Evolutionary conservation across 495 filamentous ascomycete genomes (phyloP).

Genomic region (Trichoderma virens): DNA sequence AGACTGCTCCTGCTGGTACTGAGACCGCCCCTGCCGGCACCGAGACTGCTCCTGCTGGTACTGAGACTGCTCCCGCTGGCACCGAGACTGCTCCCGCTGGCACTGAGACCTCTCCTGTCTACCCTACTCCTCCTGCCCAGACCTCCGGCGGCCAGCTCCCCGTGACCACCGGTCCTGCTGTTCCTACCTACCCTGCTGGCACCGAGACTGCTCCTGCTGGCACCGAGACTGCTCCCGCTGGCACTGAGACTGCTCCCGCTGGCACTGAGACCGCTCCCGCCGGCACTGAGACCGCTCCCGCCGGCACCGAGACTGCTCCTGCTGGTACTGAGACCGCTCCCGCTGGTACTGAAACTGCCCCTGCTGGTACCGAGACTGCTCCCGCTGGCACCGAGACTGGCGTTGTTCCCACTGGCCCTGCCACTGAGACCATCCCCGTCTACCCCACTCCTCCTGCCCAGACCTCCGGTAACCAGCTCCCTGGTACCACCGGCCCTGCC

Average conservation of each 20-base stretch:
- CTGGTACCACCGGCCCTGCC: not conserved
- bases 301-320: not conserved
- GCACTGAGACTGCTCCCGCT: not conserved
- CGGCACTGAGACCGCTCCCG: not conserved
- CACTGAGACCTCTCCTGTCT: not conserved
- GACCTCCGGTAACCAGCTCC: not conserved
- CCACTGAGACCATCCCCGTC: too few species aligned
- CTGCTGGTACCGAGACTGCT: not conserved
- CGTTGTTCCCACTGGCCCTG: not conserved
- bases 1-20: not conserved
- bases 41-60: constrained; percentile 17
- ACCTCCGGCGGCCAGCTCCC: constrained; percentile 16
- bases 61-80: not conserved
- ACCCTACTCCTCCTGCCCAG: constrained; percentile 16
- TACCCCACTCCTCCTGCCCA: too few species aligned
- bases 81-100: not conserved
- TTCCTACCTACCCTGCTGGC: constrained; percentile 18
- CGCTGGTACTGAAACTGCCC: constrained; percentile 5
- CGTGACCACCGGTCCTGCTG: constrained; percentile 20
- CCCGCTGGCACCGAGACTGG: not conserved
- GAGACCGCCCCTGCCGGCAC: not conserved
- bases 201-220: not conserved
- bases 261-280: not conserved
- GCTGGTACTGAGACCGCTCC: not conserved
- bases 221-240: not conserved